Evolutionary conservation across 805 yeast species (phyloP).

Genomic region (Torulaspora gathmanii): DNA sequence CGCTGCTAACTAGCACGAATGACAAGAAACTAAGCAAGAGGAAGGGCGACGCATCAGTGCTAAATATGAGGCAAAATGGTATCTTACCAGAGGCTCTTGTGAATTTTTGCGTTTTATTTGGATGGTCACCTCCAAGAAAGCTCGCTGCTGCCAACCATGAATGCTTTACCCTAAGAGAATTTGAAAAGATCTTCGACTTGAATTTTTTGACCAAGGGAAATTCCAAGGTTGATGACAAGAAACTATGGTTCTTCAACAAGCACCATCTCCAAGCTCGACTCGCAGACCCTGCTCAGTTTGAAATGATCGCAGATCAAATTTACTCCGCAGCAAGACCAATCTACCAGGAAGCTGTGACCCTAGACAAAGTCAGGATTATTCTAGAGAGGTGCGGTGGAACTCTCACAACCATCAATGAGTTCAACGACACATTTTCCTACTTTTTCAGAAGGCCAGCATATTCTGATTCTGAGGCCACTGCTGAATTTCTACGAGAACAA

Average conservation of each 20-base stretch:
- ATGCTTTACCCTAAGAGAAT: slow-evolving; percentile 46
- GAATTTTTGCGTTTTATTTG: slow-evolving; percentile 84
- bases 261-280: slow-evolving; percentile 51
- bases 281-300: slow-evolving; percentile 35
- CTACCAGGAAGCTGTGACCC: slow-evolving; percentile 15
- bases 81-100: slow-evolving; percentile 80
- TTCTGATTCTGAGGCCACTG: slow-evolving; percentile 22
- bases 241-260: slow-evolving; percentile 74
- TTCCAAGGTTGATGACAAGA: slow-evolving; percentile 80
- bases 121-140: slow-evolving; percentile 83
- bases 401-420: slow-evolving; percentile 51
- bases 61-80: slow-evolving; percentile 53
- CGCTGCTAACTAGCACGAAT: slow-evolving; percentile 65
- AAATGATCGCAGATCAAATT: slow-evolving; percentile 37
- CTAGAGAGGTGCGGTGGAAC: slow-evolving; percentile 45
- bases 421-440: slow-evolving; percentile 45
- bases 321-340: slow-evolving; percentile 17
- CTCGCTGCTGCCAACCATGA: slow-evolving; percentile 49
- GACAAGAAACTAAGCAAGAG: slow-evolving; percentile 84
- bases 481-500: slow-evolving; percentile 31
- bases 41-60: slow-evolving; percentile 72
- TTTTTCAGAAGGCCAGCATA: slow-evolving; percentile 41
- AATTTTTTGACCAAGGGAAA: slow-evolving; percentile 85
- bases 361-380: slow-evolving; percentile 38
- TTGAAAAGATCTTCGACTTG: slow-evolving; percentile 54